phyloP scores from a whole-genome alignment of 164 flowering plant genomes.

The Echeveria elegans region DNA sequence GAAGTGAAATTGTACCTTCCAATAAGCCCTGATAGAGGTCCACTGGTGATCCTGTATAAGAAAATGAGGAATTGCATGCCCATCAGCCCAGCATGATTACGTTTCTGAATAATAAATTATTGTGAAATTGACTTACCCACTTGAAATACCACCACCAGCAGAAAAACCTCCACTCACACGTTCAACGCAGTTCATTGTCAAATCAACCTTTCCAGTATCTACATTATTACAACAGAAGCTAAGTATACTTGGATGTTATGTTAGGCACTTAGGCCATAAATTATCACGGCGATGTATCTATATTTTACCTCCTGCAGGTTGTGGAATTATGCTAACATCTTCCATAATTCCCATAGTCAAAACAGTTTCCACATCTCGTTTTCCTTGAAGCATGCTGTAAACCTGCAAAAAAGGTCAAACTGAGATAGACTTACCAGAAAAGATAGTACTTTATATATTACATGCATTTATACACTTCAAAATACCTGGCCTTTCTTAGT shows the following conservation, averaged over 20 bases:
- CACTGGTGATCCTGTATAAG: slow-evolving; percentile 78
- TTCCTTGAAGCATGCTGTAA: slow-evolving; percentile 91
- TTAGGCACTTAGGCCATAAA: neutral
- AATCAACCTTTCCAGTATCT: slow-evolving; percentile 93
- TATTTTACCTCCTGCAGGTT: slow-evolving; percentile 81
- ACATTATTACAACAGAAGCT: slow-evolving; percentile 13
- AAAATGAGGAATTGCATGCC: neutral
- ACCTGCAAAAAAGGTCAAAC: slow-evolving; percentile 40
- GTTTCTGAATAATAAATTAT: neutral
- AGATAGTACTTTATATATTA: neutral
- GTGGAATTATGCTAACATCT: slow-evolving; percentile 95
- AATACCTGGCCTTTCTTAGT: slow-evolving; percentile 97
- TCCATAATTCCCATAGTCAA: slow-evolving; percentile 96
- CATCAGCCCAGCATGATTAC: neutral
- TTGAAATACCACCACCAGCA: slow-evolving; percentile 99
- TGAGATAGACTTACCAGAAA: neutral
- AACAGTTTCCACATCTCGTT: slow-evolving; percentile 88
- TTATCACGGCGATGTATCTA: neutral
- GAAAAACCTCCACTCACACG: slow-evolving; percentile 95
- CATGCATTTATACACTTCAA: neutral
- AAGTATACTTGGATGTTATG: neutral
- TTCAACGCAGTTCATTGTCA: slow-evolving; percentile 85
- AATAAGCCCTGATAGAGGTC: slow-evolving; percentile 87
- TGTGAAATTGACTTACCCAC: slow-evolving; percentile 60
- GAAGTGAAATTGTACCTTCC: slow-evolving; percentile 58